Percentiles rank a stretch among this genome's conserved stretches.
phyloP scores from a whole-genome alignment of 331 rosid species.

The Prunus yedoensis region DNA sequence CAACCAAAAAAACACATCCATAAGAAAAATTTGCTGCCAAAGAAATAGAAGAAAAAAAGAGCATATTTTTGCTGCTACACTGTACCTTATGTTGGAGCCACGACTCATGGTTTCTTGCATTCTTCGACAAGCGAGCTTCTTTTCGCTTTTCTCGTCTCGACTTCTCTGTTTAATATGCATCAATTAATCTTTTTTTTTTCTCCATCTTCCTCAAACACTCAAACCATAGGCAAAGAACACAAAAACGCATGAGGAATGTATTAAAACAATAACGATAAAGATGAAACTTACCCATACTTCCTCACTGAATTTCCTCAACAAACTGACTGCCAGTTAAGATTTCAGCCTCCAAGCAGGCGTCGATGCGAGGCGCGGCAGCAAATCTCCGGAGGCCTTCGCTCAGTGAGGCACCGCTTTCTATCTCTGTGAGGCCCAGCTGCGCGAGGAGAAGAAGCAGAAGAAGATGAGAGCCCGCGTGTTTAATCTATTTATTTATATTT shows the following conservation, averaged over 20 bases:
- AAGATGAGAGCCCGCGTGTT: no score
- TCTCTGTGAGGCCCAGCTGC: no score
- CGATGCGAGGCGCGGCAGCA: no score
- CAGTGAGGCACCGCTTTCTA: no score
- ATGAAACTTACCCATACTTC: conserved; percentile 3
- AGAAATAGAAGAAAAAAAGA: not conserved
- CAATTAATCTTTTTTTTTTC: not conserved
- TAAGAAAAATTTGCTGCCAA: not conserved
- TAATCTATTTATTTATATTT: no score
- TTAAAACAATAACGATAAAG: not conserved
- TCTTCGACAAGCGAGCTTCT: conserved; percentile 61
- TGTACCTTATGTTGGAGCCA: conserved; percentile 60
- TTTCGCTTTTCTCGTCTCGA: conserved; percentile 69
- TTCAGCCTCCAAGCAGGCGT: no score
- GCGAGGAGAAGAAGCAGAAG: no score
- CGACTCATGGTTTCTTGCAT: conserved; percentile 44
- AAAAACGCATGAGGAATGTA: not conserved
- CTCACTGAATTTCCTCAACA: not conserved
- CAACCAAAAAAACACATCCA: not conserved
- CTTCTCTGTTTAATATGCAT: conserved; percentile 30
- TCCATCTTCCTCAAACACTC: not conserved
- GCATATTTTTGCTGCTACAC: not conserved
- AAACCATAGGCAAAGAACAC: not conserved
- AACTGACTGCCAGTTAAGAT: not conserved
- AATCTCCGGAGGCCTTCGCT: no score